These are phyloP conservation scores for Byssoonygena ceratinophila DNA, from an alignment of 2,329 filamentous ascomycete genomes.

Conservation along the genomic window DNA sequence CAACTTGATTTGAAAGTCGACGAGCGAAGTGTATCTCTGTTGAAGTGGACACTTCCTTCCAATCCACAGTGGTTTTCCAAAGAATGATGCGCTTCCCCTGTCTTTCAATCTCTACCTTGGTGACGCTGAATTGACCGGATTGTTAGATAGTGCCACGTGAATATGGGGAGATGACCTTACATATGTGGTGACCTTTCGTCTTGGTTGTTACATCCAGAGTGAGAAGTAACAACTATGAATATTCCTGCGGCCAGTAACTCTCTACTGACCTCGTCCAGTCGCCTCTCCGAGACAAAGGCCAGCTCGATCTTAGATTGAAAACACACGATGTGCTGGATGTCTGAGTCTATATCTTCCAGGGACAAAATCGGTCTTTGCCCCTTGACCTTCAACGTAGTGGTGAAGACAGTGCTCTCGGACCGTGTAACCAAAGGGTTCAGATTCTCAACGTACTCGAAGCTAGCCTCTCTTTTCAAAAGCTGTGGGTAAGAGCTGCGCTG, in stretches of 20 bases:
- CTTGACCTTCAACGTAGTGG: slow-evolving; percentile 1
- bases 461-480: slow-evolving; percentile 6
- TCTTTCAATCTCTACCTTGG: slow-evolving; percentile 8
- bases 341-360: slow-evolving; percentile 11
- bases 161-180: slow-evolving; percentile 15
- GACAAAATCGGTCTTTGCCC: slow-evolving; percentile 5
- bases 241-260: slow-evolving; percentile 10
- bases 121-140: slow-evolving; percentile 2
- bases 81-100: slow-evolving; percentile 10
- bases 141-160: background rate
- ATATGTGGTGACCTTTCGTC: slow-evolving; percentile 18
- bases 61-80: slow-evolving; percentile 11
- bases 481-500: background rate
- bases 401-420: slow-evolving; percentile 1
- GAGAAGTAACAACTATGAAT: slow-evolving; percentile 18
- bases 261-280: slow-evolving; percentile 6
- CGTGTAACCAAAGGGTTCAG: background rate
- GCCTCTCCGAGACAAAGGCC: slow-evolving; percentile 6
- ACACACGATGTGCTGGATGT: slow-evolving; percentile 1
- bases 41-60: slow-evolving; percentile 18
- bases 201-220: slow-evolving; percentile 17
- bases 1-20: slow-evolving; percentile 10
- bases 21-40: slow-evolving; percentile 17
- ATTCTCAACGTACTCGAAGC: slow-evolving; percentile 12
- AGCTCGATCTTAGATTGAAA: slow-evolving; percentile 13